These are phyloP conservation scores for Neospermospora avenae DNA, from an alignment of 2,329 filamentous ascomycete species.

Conservation along the genomic window DNA sequence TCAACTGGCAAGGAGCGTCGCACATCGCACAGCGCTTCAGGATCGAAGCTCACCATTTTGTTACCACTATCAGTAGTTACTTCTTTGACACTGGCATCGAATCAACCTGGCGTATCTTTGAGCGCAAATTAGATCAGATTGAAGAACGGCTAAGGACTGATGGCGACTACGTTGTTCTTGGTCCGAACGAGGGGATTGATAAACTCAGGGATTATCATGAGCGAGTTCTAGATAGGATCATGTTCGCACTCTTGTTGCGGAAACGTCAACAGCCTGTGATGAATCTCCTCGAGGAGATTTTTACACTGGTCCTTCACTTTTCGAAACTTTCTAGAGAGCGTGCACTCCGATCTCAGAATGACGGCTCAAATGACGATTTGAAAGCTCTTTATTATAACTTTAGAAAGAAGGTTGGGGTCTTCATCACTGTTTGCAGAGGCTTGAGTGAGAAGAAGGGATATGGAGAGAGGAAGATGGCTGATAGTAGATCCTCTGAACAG, in stretches of 20 bases:
- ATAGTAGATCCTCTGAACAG: slow-evolving; percentile 29
- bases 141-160: slow-evolving; percentile 52
- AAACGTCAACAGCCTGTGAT: slow-evolving; percentile 73
- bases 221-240: slow-evolving; percentile 68
- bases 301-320: slow-evolving; percentile 68
- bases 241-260: slow-evolving; percentile 69
- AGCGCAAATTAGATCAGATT: slow-evolving; percentile 60
- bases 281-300: slow-evolving; percentile 72
- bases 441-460: slow-evolving; percentile 58
- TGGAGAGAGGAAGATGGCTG: slow-evolving; percentile 31
- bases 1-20: slow-evolving; percentile 25
- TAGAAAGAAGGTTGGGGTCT: slow-evolving; percentile 68
- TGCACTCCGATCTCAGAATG: slow-evolving; percentile 36
- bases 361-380: slow-evolving; percentile 38
- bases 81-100: slow-evolving; percentile 77
- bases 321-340: slow-evolving; percentile 49
- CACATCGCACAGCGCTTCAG: slow-evolving; percentile 52
- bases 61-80: slow-evolving; percentile 69
- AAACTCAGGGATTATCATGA: slow-evolving; percentile 69
- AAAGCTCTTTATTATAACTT: slow-evolving; percentile 61
- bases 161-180: slow-evolving; percentile 37
- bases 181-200: slow-evolving; percentile 58
- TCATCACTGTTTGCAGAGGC: slow-evolving; percentile 68
- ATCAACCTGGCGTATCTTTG: slow-evolving; percentile 69
- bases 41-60: slow-evolving; percentile 76